Conservation (phyloP, 78 protist genomes). For the Dictyostelium purpureum region DNA sequence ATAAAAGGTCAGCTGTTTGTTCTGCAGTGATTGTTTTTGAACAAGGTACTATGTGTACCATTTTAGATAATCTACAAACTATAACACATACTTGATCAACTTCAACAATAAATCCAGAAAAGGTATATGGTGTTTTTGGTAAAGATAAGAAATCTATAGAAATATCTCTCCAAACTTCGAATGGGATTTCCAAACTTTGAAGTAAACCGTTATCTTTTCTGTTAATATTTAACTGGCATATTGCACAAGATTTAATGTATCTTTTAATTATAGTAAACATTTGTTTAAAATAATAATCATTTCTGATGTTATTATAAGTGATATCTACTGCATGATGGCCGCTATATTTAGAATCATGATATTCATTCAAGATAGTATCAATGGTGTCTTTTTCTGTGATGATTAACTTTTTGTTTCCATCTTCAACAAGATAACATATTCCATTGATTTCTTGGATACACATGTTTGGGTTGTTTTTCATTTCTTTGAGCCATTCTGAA, state of each 20-base stretch:
- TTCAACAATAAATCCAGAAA: background rate
- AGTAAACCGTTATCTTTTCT: background rate
- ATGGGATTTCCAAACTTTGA: background rate
- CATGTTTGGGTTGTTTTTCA: background rate
- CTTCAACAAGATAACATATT: background rate
- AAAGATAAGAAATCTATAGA: background rate
- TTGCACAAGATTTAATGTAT: background rate
- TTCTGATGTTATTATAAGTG: background rate
- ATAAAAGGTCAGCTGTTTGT: background rate
- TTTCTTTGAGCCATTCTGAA: background rate
- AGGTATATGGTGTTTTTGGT: background rate
- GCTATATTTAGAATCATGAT: background rate
- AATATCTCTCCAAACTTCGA: background rate
- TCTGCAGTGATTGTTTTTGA: background rate
- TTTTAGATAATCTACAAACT: background rate
- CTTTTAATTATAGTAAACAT: background rate
- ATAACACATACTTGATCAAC: background rate
- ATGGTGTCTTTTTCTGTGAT: background rate
- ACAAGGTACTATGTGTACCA: background rate
- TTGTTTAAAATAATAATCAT: background rate
- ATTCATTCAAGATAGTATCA: background rate
- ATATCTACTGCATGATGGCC: background rate
- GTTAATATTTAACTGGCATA: no score
- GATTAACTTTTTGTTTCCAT: background rate
- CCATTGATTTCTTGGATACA: background rate